These are phyloP conservation scores for Zygoascus ofunaensis DNA, from an alignment of 805 yeast species.

Conservation along the genomic window DNA sequence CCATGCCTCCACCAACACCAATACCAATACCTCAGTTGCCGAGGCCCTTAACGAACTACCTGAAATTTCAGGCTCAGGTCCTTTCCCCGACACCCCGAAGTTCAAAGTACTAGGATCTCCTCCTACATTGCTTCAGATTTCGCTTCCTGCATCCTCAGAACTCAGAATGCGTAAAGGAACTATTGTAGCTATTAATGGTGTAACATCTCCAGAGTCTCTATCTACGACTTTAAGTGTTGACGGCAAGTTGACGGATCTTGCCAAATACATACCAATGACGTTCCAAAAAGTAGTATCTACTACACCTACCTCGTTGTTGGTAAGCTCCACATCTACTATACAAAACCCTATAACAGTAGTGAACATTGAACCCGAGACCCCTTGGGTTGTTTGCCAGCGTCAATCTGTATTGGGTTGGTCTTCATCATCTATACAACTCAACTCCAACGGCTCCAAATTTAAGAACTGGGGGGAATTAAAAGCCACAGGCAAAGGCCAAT, in stretches of 20 bases:
- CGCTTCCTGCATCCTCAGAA: constrained; percentile 36
- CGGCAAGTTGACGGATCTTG: constrained; percentile 18
- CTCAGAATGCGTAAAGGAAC: constrained; percentile 35
- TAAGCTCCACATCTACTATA: constrained; percentile 13
- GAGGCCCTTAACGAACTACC: constrained; percentile 18
- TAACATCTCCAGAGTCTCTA: constrained; percentile 22
- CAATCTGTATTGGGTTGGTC: constrained; percentile 39
- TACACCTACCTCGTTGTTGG: constrained; percentile 24
- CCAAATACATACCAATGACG: constrained; percentile 24
- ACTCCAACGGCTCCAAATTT: constrained; percentile 7
- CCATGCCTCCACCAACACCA: background rate
- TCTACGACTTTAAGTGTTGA: constrained; percentile 6
- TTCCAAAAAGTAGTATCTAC: constrained; percentile 28
- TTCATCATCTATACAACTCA: constrained; percentile 21
- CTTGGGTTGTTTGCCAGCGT: constrained; percentile 35
- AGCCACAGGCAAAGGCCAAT: constrained; percentile 33
- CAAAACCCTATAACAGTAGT: constrained; percentile 29
- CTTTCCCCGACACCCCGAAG: constrained; percentile 35
- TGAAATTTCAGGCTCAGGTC: constrained; percentile 34
- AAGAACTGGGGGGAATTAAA: constrained; percentile 25
- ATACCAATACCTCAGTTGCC: background rate
- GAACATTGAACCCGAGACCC: constrained; percentile 24
- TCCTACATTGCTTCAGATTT: constrained; percentile 33
- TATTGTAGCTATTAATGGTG: constrained; percentile 39
- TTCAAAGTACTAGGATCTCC: constrained; percentile 37